Conservation (phyloP, 331 rosid genomes). For the Stylosanthes scabra region DNA sequence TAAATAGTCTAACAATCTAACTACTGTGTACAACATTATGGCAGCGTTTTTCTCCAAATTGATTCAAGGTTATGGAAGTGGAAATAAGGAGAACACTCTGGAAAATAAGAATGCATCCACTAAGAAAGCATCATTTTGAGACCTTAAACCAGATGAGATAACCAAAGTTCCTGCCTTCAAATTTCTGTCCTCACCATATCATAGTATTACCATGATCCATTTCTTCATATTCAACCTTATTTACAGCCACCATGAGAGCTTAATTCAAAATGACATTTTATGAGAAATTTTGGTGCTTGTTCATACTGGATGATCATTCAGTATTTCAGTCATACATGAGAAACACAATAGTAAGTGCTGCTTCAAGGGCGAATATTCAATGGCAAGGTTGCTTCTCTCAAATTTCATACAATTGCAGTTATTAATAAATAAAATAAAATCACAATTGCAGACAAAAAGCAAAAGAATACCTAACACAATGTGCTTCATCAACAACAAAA, state of each 20-base stretch:
- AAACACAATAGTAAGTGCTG: constrained; percentile 22
- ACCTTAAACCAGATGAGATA: constrained; percentile 2
- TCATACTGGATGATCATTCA: constrained; percentile 23
- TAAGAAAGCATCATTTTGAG: constrained; percentile 23
- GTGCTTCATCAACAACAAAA: constrained; percentile 96
- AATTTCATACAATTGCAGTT: constrained; percentile 26
- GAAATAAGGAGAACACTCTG: neutral
- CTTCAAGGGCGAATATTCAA: constrained; percentile 28
- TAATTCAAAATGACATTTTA: constrained; percentile 33
- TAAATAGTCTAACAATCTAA: constrained; percentile 14
- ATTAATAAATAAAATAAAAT: constrained; percentile 19
- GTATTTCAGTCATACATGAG: constrained; percentile 16
- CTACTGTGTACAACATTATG: constrained; percentile 9
- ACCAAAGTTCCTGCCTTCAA: constrained; percentile 23
- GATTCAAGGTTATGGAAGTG: constrained; percentile 12
- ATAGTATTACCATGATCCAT: constrained; percentile 11
- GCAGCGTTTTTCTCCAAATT: constrained; percentile 12
- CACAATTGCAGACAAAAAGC: constrained; percentile 34
- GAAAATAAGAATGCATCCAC: neutral
- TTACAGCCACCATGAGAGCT: constrained; percentile 16
- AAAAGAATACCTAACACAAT: constrained; percentile 84
- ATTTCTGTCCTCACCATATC: constrained; percentile 27
- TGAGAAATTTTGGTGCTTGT: constrained; percentile 31
- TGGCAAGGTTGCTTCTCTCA: constrained; percentile 24
- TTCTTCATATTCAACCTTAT: constrained; percentile 21